Conservation (phyloP, 176 grass and related monocot species). For the Eragrostis curvula region DNA sequence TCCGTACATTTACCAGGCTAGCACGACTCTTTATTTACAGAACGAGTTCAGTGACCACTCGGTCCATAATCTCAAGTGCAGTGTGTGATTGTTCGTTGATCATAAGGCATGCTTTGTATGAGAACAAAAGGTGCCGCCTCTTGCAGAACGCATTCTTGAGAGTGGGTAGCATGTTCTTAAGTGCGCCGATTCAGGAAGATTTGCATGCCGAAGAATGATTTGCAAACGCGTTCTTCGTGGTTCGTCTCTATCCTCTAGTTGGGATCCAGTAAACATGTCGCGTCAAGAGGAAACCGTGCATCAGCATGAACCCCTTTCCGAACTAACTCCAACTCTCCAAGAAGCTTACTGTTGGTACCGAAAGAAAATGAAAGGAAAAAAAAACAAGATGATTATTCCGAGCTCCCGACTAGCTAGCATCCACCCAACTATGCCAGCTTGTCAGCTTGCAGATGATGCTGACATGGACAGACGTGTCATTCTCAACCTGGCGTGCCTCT, state of each 20-base stretch:
- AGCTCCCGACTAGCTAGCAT: background rate
- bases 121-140: background rate
- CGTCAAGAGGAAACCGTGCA: background rate
- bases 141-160: background rate
- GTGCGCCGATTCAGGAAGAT: background rate
- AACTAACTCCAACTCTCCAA: background rate
- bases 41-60: background rate
- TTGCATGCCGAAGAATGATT: background rate
- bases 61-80: background rate
- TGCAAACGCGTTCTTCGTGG: background rate
- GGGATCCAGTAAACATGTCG: background rate
- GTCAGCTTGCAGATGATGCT: background rate
- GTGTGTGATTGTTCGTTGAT: background rate
- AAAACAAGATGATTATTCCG: background rate
- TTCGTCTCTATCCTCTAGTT: background rate
- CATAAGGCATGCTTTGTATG: background rate
- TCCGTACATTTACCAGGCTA: conserved; percentile 17
- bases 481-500: conserved; percentile 35
- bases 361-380: background rate
- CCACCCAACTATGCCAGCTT: conserved; percentile 6
- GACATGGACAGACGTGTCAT: conserved; percentile 34
- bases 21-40: conserved; percentile 16
- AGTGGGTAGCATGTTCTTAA: background rate
- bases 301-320: background rate
- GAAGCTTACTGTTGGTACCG: background rate